Evolutionary conservation across 75 land plant species (phyloP), one percentile per base, ranked within the genome.

Genomic region (Adiantum capillusveneris): DNA sequence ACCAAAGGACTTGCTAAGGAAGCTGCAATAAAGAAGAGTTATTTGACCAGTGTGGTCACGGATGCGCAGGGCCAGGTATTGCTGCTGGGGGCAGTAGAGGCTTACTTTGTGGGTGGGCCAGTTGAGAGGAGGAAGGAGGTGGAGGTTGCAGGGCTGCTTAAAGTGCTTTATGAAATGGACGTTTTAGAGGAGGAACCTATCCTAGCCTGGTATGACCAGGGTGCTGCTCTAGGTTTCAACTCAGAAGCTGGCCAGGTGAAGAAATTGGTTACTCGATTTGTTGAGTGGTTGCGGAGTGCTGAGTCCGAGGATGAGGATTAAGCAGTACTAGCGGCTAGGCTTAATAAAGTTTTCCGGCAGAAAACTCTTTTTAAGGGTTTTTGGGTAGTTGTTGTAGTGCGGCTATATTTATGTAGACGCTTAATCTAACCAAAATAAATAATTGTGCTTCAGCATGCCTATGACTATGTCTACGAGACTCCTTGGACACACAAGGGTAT

Each of bases 271-370:
- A 74, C 78, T 64, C 89, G 84, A 11, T 82, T 92, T 60, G 71
- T 92, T 13, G 86, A 87, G 28, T 92, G 97, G 97, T 86, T 92
- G 24, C 86, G 79, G 65, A 83, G 52, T 67, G 97, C 97, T 0
- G 97, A 92, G 71, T 79, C 97, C 18, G 97, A 88, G 42, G 45
- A 80, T 0, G 90, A 86, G 42, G n/a, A n/a, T n/a, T n/a, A n/a
- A n/a, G n/a, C n/a, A n/a, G n/a, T n/a, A n/a, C n/a, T n/a, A n/a
- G n/a, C n/a, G n/a, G n/a, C n/a, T n/a, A n/a, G n/a, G n/a, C n/a
- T n/a, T n/a, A n/a, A n/a, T n/a, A n/a, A n/a, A n/a, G n/a, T n/a
- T n/a, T n/a, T n/a, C n/a, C n/a, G n/a, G n/a, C n/a, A n/a, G n/a
- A n/a, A n/a, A n/a, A n/a, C n/a, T n/a, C n/a, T n/a, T n/a, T n/a